phyloP scores from a whole-genome alignment of 1,284 basidiomycete genomes.

The Farysia itapuensis region DNA sequence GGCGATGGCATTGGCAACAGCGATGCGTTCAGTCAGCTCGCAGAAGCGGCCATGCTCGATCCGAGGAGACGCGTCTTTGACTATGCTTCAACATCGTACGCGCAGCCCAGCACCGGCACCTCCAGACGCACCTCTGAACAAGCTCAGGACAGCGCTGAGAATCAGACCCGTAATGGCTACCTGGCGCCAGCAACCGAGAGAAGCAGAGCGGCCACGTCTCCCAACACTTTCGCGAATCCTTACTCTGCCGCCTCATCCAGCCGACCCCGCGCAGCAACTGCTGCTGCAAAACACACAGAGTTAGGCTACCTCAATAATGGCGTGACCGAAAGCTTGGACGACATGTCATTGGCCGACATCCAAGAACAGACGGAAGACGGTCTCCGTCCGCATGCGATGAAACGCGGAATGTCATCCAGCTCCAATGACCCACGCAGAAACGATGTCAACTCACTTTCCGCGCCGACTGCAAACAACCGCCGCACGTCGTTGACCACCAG shows the following conservation, averaged over 20 bases:
- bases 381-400: conserved; percentile 88
- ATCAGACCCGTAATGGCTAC: neutral
- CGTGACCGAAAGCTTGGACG: no score
- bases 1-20: conserved; percentile 27
- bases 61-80: conserved; percentile 18
- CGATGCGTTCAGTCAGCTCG: conserved; percentile 50
- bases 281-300: no score
- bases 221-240: conserved; percentile 6
- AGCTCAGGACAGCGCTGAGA: neutral
- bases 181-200: conserved; percentile 1
- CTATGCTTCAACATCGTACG: conserved; percentile 4
- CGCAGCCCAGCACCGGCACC: neutral
- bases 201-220: conserved; percentile 14
- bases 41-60: conserved; percentile 44
- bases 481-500: conserved; percentile 9
- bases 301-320: conserved; percentile 15
- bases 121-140: neutral
- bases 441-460: conserved; percentile 69
- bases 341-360: no score
- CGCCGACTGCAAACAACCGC: conserved; percentile 12
- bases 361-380: conserved; percentile 61
- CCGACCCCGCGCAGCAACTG: conserved; percentile 37
- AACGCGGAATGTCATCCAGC: conserved; percentile 80
- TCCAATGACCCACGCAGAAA: no score
- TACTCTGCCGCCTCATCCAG: conserved; percentile 7